These are phyloP conservation scores for Rhodotorula taiwanensis DNA, from an alignment of 768 basidiomycete species.

Conservation along the genomic window DNA sequence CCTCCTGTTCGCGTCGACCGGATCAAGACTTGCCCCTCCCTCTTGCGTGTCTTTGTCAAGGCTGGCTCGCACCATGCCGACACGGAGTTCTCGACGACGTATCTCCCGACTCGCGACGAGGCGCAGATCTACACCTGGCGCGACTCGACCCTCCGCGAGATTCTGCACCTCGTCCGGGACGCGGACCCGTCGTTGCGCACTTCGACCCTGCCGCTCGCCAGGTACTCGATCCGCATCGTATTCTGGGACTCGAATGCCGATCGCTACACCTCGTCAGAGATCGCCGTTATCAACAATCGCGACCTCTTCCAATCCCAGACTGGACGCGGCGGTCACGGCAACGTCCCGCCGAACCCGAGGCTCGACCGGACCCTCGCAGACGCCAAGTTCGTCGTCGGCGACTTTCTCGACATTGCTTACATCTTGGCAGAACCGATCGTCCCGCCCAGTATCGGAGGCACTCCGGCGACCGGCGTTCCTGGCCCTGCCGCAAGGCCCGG, in stretches of 20 bases:
- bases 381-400: conserved; percentile 30
- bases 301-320: conserved; percentile 18
- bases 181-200: conserved; percentile 11
- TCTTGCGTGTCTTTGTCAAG: conserved; percentile 36
- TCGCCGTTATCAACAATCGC: conserved; percentile 16
- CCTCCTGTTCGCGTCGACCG: conserved; percentile 20
- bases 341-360: neutral
- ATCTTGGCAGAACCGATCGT: neutral
- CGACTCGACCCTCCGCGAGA: conserved; percentile 36
- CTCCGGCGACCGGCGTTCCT: neutral
- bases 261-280: conserved; percentile 19
- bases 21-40: conserved; percentile 37
- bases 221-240: conserved; percentile 37
- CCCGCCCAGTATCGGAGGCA: neutral
- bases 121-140: conserved; percentile 35
- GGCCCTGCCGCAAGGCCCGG: neutral
- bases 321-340: neutral
- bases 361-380: conserved; percentile 26
- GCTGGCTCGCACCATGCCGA: conserved; percentile 17
- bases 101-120: conserved; percentile 18
- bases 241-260: conserved; percentile 24
- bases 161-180: conserved; percentile 34
- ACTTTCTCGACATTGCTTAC: conserved; percentile 28
- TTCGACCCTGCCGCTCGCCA: conserved; percentile 2
- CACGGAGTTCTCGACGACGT: conserved; percentile 2